A percentile compares a stretch with the other conserved stretches of the same genome.
phyloP scores from a whole-genome alignment of 305 asterid species.

The Solanum hybrid region DNA sequence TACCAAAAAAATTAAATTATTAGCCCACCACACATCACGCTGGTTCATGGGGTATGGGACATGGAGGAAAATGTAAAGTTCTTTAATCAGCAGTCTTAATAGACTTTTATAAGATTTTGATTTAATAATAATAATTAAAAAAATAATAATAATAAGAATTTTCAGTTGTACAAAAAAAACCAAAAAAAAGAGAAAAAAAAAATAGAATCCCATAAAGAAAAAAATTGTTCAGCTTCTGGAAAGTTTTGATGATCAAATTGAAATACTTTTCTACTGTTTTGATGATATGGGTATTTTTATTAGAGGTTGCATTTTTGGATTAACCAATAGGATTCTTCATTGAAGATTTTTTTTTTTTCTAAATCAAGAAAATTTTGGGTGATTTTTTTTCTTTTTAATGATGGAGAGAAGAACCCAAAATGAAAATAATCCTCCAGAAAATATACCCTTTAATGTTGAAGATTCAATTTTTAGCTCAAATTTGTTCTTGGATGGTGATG shows the following conservation, averaged over 20 bases:
- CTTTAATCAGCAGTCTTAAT: background rate
- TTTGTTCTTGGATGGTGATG: conserved; percentile 51
- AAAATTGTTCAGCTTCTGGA: background rate
- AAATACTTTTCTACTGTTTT: background rate
- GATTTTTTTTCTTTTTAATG: background rate
- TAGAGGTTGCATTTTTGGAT: background rate
- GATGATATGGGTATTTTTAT: background rate
- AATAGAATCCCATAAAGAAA: background rate
- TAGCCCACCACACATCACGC: background rate
- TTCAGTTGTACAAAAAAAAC: too few species aligned
- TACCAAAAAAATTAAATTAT: too few species aligned
- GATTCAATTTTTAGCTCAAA: conserved; percentile 39
- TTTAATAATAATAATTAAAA: too few species aligned
- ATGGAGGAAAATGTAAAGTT: background rate
- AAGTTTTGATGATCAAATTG: background rate
- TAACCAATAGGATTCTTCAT: background rate
- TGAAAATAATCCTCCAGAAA: conserved; percentile 26
- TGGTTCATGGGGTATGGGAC: background rate
- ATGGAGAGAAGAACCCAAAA: conserved; percentile 42
- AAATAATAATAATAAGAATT: too few species aligned
- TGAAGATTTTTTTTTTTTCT: background rate
- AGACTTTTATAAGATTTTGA: too few species aligned
- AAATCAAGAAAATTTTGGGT: background rate
- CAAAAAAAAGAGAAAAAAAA: too few species aligned
- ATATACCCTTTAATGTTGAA: conserved; percentile 20